These are phyloP conservation scores for Camellia lanceoleosa DNA, from an alignment of 148 eudicot species.

Conservation along the genomic window DNA sequence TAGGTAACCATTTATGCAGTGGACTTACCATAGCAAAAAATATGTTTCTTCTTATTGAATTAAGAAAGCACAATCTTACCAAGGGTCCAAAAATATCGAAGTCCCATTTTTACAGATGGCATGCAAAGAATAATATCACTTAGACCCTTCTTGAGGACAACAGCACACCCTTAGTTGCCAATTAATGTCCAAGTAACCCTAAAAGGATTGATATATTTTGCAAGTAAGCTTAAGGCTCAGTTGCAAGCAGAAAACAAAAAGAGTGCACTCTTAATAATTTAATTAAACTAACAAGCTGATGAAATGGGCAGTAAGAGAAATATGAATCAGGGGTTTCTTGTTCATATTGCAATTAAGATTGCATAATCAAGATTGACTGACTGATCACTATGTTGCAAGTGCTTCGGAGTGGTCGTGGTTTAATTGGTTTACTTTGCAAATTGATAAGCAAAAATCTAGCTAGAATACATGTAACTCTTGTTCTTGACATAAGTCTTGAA, in stretches of 20 bases:
- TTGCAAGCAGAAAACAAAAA: not conserved
- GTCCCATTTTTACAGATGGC: not conserved
- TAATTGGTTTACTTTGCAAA: not conserved
- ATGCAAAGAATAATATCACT: not conserved
- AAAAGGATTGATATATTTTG: not conserved
- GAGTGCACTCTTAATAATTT: not conserved
- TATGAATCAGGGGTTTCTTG: not conserved
- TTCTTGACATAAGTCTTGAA: not conserved
- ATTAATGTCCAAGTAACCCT: not conserved
- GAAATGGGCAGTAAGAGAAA: not conserved
- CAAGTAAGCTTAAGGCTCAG: constrained; percentile 10
- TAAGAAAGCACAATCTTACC: not conserved
- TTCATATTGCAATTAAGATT: not conserved
- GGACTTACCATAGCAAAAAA: not conserved
- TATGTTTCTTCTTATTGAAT: not conserved
- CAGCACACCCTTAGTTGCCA: not conserved
- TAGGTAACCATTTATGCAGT: not conserved
- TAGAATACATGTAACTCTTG: not conserved
- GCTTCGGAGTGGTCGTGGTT: not conserved
- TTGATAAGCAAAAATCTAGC: not conserved
- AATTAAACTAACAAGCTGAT: not conserved
- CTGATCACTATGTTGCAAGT: not conserved
- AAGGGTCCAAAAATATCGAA: not conserved
- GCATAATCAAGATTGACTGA: not conserved
- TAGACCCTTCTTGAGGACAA: not conserved